Percentiles rank a stretch among this genome's conserved stretches.
These are phyloP conservation scores for Talaromyces islandicus DNA, from an alignment of 2,329 filamentous ascomycete genomes.

Conservation along the genomic window DNA sequence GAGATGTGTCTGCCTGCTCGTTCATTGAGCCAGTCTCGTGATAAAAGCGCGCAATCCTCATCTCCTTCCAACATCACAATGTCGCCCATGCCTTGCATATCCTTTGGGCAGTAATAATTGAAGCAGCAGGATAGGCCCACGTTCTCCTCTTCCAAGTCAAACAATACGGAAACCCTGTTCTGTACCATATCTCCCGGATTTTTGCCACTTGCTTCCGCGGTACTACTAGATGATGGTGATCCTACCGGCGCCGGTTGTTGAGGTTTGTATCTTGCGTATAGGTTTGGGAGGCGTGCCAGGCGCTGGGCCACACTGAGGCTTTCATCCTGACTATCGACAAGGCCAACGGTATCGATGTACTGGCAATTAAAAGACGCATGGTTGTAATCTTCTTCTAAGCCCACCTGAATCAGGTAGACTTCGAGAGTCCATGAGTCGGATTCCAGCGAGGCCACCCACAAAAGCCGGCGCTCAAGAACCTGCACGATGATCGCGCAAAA, in stretches of 20 bases:
- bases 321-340: not conserved
- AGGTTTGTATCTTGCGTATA: not conserved
- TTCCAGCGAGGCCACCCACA: not conserved
- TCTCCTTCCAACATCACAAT: not conserved
- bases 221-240: not conserved
- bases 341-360: not conserved
- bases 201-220: not conserved
- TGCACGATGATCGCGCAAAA: not conserved
- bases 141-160: not conserved
- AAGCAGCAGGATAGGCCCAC: not conserved
- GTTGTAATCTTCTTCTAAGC: not conserved
- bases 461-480: not conserved
- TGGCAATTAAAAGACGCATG: not conserved
- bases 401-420: not conserved
- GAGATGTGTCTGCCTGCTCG: not conserved
- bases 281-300: not conserved
- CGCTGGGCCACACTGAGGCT: not conserved
- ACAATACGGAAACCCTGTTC: not conserved
- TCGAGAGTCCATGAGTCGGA: not conserved
- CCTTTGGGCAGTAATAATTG: not conserved
- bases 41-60: fast-evolving
- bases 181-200: not conserved
- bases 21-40: not conserved
- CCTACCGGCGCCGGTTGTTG: too few species aligned
- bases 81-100: too few species aligned